Evolutionary conservation across 495 filamentous ascomycete genomes (phyloP), one percentile per base, ranked within the genome.

Genomic region (Penicillium pulvis): DNA sequence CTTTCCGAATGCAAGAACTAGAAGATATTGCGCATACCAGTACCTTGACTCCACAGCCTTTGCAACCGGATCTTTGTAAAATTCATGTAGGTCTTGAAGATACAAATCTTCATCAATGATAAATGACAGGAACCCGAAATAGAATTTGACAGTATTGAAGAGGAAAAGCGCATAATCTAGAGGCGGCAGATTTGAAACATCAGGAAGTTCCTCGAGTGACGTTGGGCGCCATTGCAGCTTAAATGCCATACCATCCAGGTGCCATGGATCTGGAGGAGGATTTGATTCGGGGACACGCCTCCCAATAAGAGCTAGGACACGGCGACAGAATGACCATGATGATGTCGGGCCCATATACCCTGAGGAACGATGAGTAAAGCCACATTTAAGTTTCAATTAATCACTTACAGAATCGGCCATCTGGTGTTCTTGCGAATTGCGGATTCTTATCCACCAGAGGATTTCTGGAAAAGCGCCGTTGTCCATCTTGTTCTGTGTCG

Each of bases 1-100:
- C 48, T 76, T 77, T 12, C 74, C 74, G 59, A 77, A 74, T 3
- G 74, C 74, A 11, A 77, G 68, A 17, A 77, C 69, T 30, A 77
- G 66, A 30, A 77, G 67, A 48, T 73, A 75, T 49, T 77, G 72
- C 20, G 68, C 64, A 51, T 69, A 74, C 74, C 72, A 77, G 36
- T 72, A 60, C 44, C 70, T 66, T 1, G 68, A 61, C 4, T 63
- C 62, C 4, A 64, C 49, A 7, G 61, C 68, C 31, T 68, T 73
- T 1, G 57, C 58, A 12, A 55, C 39, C 26, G 71, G 64, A 23
- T 66, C 39, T 33, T 59, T 59, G 44, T 77, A 72, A 16, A 75
- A 70, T 28, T 73, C 69, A 49, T 68, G 58, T 16, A 77, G 60
- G 36, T 73, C 55, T 20, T 45, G 58, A 42, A 77, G 57, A 47